These are phyloP conservation scores for Celoporthe dispersa DNA, from an alignment of 2,329 filamentous ascomycete species.

Conservation along the genomic window DNA sequence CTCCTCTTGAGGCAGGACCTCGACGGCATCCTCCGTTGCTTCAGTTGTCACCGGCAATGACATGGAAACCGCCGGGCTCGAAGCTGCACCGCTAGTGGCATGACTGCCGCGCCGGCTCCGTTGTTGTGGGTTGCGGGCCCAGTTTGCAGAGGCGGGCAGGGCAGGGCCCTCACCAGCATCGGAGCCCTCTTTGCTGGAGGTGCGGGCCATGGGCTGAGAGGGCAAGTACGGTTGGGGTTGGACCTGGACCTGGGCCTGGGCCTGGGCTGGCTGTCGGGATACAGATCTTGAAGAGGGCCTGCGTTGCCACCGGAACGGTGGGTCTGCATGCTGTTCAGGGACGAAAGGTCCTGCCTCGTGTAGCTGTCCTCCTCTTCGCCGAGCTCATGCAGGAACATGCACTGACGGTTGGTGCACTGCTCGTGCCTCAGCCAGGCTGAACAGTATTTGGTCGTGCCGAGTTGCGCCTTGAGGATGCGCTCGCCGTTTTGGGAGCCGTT, in stretches of 20 bases:
- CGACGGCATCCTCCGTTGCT: constrained; percentile 49
- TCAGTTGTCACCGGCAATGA: constrained; percentile 60
- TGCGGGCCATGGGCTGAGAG: constrained; percentile 71
- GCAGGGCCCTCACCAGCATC: constrained; percentile 81
- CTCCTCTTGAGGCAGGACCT: constrained; percentile 39
- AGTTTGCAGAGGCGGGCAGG: constrained; percentile 91
- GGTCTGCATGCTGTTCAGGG: constrained; percentile 81
- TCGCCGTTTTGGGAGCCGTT: constrained; percentile 93
- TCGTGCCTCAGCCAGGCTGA: constrained; percentile 96
- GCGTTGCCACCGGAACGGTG: constrained; percentile 43
- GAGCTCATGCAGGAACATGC: constrained; percentile 97
- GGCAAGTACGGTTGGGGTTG: constrained; percentile 41
- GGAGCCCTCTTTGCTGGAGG: constrained; percentile 78
- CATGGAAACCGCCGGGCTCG: constrained; percentile 77
- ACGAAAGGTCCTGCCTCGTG: constrained; percentile 90
- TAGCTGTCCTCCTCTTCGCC: constrained; percentile 99
- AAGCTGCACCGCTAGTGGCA: constrained; percentile 78
- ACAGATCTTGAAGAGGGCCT: constrained; percentile 57
- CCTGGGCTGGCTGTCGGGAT: constrained; percentile 52
- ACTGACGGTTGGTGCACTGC: constrained; percentile 91
- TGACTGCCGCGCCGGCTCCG: constrained; percentile 75
- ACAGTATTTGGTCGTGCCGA: constrained; percentile 97
- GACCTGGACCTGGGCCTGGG: constrained; percentile 38
- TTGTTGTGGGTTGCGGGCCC: constrained; percentile 75
- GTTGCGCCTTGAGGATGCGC: constrained; percentile 74